A percentile compares a stretch with the other conserved stretches of the same genome.
Evolutionary conservation across 2,329 filamentous ascomycete species (phyloP).

Genomic region (Fusarium sp.): DNA sequence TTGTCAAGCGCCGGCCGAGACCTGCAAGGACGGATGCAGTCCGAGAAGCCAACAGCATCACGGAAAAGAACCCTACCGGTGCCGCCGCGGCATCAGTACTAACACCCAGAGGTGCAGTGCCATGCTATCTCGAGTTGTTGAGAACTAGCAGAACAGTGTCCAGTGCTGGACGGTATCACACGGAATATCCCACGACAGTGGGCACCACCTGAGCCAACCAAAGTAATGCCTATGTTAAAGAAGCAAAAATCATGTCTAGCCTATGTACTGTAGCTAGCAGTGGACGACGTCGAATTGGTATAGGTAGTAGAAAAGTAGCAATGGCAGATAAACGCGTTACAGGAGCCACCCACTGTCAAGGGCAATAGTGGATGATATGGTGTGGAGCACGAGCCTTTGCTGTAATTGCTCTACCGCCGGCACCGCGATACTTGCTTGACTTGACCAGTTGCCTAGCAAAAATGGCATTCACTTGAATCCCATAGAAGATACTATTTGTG

Average conservation of each 20-base stretch:
- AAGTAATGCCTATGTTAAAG: background rate
- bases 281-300: background rate
- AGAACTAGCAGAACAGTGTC: background rate
- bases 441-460: conserved; percentile 20
- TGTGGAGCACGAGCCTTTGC: conserved; percentile 12
- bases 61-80: conserved; percentile 10
- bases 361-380: conserved; percentile 8
- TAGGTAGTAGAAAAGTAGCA: background rate
- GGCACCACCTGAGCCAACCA: conserved; percentile 15
- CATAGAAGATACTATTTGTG: conserved; percentile 20
- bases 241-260: background rate
- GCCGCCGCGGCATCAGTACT: conserved; percentile 45
- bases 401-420: conserved; percentile 4
- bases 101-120: conserved; percentile 18
- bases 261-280: background rate
- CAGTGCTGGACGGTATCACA: background rate
- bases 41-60: conserved; percentile 24
- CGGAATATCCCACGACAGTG: conserved; percentile 3
- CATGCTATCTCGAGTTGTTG: background rate
- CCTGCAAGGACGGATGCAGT: conserved; percentile 30
- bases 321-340: conserved; percentile 3
- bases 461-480: conserved; percentile 44
- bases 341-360: conserved; percentile 6
- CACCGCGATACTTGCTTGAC: conserved; percentile 4
- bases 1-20: conserved; percentile 28